Percentiles rank a stretch among this genome's conserved stretches.
phyloP scores from a whole-genome alignment of 495 filamentous ascomycete genomes.

The Antarctomyces pellizariae region DNA sequence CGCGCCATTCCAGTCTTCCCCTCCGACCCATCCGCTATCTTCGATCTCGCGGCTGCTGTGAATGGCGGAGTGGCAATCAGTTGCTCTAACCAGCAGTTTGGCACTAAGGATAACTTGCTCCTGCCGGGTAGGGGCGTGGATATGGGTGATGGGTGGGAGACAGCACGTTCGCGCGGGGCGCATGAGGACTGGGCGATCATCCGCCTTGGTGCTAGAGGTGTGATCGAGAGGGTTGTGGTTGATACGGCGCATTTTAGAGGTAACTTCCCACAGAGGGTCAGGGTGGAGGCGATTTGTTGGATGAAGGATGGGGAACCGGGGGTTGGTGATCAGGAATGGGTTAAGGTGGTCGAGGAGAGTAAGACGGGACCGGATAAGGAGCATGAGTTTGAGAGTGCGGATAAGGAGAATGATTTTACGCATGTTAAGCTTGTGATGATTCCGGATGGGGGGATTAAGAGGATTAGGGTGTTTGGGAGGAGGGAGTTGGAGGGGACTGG shows the following conservation, averaged over 20 bases:
- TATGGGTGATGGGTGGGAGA: conserved; percentile 95
- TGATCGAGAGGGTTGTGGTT: conserved; percentile 47
- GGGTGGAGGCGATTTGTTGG: conserved; percentile 39
- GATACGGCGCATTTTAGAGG: conserved; percentile 83
- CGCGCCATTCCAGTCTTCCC: conserved; percentile 52
- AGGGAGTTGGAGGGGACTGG: too few species aligned
- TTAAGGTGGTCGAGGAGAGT: conserved; percentile 37
- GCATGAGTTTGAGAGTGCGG: conserved; percentile 37
- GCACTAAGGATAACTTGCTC: conserved; percentile 59
- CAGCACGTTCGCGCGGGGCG: conserved; percentile 47
- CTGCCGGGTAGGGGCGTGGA: conserved; percentile 69
- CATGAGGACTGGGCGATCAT: conserved; percentile 80
- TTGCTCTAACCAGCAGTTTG: conserved; percentile 74
- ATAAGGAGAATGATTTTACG: conserved; percentile 35
- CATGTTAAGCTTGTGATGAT: conserved; percentile 80
- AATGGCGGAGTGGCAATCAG: conserved; percentile 56
- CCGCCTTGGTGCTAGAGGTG: conserved; percentile 46
- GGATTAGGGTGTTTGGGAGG: conserved; percentile 58
- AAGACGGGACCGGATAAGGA: conserved; percentile 62
- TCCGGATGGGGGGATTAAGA: conserved; percentile 79
- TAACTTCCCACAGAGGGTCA: conserved; percentile 64
- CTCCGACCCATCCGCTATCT: conserved; percentile 29
- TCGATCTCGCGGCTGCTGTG: conserved; percentile 65
- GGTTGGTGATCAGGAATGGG: conserved; percentile 43
- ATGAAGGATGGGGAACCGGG: conserved; percentile 27